phyloP scores from a whole-genome alignment of 179 eudicot species.

The Dionaea muscipula region DNA sequence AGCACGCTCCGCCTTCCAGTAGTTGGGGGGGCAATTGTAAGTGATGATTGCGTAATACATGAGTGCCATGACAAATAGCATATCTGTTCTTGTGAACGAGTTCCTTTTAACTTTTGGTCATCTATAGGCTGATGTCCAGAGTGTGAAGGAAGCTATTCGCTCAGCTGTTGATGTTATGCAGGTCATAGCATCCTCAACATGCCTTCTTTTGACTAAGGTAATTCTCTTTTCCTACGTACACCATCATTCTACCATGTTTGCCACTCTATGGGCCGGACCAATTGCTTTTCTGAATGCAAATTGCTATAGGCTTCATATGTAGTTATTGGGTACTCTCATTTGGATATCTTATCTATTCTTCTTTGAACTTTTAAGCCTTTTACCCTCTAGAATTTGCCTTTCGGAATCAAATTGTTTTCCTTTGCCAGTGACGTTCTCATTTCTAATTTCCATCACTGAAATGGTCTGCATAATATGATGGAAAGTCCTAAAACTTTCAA shows the following conservation, averaged over 20 bases:
- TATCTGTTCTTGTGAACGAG: conserved; percentile 7
- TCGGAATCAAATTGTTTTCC: no score
- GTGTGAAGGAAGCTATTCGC: conserved; percentile 65
- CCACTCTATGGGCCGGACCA: not conserved
- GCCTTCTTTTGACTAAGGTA: conserved; percentile 57
- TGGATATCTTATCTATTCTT: no score
- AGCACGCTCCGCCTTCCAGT: conserved; percentile 99
- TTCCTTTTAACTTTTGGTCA: not conserved
- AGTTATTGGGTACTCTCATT: no score
- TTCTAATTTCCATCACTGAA: no score
- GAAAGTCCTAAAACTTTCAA: no score
- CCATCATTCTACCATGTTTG: not conserved
- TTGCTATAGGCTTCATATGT: not conserved
- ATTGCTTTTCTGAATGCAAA: not conserved
- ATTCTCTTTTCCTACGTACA: conserved; percentile 1
- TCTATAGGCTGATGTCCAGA: conserved; percentile 68
- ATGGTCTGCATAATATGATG: no score
- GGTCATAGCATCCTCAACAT: conserved; percentile 61
- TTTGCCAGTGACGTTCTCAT: no score
- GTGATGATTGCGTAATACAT: conserved; percentile 14
- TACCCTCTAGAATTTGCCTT: no score
- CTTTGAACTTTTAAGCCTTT: no score
- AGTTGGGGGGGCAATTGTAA: conserved; percentile 78
- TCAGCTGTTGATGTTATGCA: conserved; percentile 92
- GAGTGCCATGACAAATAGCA: not conserved